phyloP scores from a whole-genome alignment of 441 rosid genomes.

The Bruguiera hainesii region DNA sequence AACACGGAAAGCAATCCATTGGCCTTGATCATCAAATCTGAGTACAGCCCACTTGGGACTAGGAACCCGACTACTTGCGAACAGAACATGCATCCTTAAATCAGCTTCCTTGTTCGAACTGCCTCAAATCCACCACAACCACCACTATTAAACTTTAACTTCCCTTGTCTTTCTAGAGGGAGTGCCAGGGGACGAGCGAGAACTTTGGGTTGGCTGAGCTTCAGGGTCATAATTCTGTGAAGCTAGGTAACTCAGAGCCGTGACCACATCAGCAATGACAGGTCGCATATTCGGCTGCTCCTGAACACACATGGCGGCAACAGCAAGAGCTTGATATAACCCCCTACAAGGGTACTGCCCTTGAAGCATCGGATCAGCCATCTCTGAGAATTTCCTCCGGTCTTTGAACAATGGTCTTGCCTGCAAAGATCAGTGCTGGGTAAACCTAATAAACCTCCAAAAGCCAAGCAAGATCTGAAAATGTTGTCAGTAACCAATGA shows the following conservation, averaged over 20 bases:
- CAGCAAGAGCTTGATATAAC: conserved; percentile 87
- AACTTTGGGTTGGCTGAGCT: conserved; percentile 29
- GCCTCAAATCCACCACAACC: conserved; percentile 18
- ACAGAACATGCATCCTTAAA: too few relatives aligned
- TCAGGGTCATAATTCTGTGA: conserved; percentile 51
- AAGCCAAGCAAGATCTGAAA: background rate
- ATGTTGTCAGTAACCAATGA: background rate
- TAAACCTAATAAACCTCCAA: background rate
- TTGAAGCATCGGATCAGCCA: conserved; percentile 82
- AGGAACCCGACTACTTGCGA: too few relatives aligned
- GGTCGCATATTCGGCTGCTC: conserved; percentile 92
- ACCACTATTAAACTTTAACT: conserved; percentile 20
- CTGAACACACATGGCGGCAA: conserved; percentile 95
- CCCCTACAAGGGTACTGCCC: conserved; percentile 85
- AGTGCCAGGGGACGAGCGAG: conserved; percentile 37
- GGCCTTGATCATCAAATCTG: too few relatives aligned
- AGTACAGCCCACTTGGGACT: too few relatives aligned
- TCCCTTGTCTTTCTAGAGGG: conserved; percentile 43
- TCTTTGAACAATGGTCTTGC: conserved; percentile 92
- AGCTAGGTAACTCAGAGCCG: conserved; percentile 79
- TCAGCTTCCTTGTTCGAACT: conserved; percentile 9
- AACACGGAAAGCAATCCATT: too few relatives aligned
- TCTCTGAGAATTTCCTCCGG: conserved; percentile 66
- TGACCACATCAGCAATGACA: conserved; percentile 80
- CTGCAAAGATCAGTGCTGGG: conserved; percentile 32